phyloP scores from a whole-genome alignment of 2,329 filamentous ascomycete genomes.

The Fusarium heterosporum region DNA sequence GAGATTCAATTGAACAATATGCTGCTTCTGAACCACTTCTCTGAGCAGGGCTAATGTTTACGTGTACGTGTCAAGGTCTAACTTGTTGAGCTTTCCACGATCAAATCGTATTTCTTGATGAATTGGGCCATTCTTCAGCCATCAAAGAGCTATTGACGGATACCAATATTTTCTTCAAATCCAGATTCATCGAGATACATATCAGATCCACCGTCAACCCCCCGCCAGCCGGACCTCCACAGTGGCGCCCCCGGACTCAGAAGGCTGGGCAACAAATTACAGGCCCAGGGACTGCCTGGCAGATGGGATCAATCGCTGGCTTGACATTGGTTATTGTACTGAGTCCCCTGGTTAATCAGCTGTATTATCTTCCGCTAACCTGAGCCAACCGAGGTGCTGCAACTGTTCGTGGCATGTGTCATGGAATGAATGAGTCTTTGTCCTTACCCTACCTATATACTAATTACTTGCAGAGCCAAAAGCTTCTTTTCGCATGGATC shows the following conservation, averaged over 20 bases:
- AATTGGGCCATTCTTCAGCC: background rate
- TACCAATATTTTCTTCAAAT: slow-evolving; percentile 1
- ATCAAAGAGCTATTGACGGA: background rate
- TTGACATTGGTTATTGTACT: slow-evolving; percentile 20
- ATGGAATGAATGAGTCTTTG: slow-evolving; percentile 3
- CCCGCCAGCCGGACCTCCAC: slow-evolving; percentile 18
- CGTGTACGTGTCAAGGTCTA: background rate
- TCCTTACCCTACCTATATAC: background rate
- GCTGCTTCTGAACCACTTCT: background rate
- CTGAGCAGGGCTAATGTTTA: slow-evolving; percentile 10
- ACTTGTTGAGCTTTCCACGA: slow-evolving; percentile 13
- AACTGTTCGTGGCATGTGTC: slow-evolving; percentile 36
- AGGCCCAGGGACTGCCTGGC: slow-evolving; percentile 32
- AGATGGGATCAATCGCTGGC: slow-evolving; percentile 30
- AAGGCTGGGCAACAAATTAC: slow-evolving; percentile 17
- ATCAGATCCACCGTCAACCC: slow-evolving; percentile 22
- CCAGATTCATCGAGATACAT: slow-evolving; percentile 37
- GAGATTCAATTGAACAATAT: background rate
- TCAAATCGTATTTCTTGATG: background rate
- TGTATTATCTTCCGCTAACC: slow-evolving; percentile 13
- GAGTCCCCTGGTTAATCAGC: slow-evolving; percentile 24
- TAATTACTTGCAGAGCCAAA: background rate
- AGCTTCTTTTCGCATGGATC: background rate
- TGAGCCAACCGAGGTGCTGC: slow-evolving; percentile 39
- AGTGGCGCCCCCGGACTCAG: slow-evolving; percentile 26